A percentile compares a stretch with the other conserved stretches of the same genome.
phyloP scores from a whole-genome alignment of 164 flowering plant species.

The Vitis amurensis region DNA sequence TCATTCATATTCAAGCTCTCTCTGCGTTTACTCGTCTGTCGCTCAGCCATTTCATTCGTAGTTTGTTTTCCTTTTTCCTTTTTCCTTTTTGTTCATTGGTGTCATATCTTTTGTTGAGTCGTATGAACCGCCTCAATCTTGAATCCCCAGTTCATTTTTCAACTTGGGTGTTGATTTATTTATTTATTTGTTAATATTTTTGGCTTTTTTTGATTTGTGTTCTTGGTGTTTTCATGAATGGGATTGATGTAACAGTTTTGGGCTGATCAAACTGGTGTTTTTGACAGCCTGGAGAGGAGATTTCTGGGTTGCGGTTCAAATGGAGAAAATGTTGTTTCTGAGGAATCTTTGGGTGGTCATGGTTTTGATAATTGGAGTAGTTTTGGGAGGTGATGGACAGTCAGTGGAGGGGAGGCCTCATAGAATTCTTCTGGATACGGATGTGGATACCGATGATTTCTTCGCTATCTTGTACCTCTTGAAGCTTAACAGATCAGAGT shows the following conservation, averaged over 20 bases:
- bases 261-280: neutral
- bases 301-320: conserved; percentile 15
- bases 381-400: conserved; percentile 8
- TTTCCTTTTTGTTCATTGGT: no score
- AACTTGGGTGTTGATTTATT: neutral
- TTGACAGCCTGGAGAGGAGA: neutral
- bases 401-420: conserved; percentile 30
- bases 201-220: neutral
- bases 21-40: no score
- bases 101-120: no score
- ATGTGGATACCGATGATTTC: conserved; percentile 90
- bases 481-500: conserved; percentile 76
- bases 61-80: no score
- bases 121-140: no score
- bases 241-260: conserved; percentile 4
- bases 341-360: conserved; percentile 7
- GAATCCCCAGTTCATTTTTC: neutral
- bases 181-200: neutral
- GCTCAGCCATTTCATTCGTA: no score
- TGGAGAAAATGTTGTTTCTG: conserved; percentile 20
- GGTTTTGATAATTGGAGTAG: conserved; percentile 11
- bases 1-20: no score
- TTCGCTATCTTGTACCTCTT: conserved; percentile 80
- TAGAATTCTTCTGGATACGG: conserved; percentile 79
- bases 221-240: neutral